Percentiles rank a stretch among this genome's conserved stretches.
These are phyloP conservation scores for Kodamaea sp. DNA, from an alignment of 1,139 yeast species.

Conservation along the genomic window DNA sequence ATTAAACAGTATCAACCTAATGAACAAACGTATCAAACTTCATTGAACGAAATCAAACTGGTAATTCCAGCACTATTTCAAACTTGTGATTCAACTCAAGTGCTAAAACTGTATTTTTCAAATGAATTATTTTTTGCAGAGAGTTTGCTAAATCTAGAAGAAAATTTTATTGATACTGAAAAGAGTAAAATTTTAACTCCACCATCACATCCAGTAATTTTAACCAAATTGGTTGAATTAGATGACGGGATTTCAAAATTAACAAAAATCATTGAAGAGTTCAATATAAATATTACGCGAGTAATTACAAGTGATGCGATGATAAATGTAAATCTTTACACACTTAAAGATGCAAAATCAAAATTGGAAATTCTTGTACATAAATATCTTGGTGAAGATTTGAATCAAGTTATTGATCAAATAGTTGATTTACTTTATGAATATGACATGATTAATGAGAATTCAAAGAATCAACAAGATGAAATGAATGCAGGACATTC, in stretches of 20 bases:
- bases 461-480: neutral
- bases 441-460: slow-evolving; percentile 13
- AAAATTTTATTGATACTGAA: slow-evolving; percentile 9
- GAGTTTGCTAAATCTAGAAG: slow-evolving; percentile 12
- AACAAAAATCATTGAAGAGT: slow-evolving; percentile 8
- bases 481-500: neutral
- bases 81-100: slow-evolving; percentile 7
- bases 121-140: slow-evolving; percentile 17
- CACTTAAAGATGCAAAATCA: slow-evolving; percentile 10
- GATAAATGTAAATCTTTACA: slow-evolving; percentile 6
- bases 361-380: slow-evolving; percentile 10
- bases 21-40: neutral
- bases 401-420: slow-evolving; percentile 13
- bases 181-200: no score
- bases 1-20: no score
- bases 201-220: no score
- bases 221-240: neutral
- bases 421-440: slow-evolving; percentile 17
- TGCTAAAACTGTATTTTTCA: slow-evolving; percentile 13
- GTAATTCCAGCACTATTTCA: slow-evolving; percentile 15
- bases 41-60: slow-evolving; percentile 2
- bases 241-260: slow-evolving; percentile 6
- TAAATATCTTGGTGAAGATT: slow-evolving; percentile 13
- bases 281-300: slow-evolving; percentile 8
- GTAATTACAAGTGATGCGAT: slow-evolving; percentile 4